phyloP scores from a whole-genome alignment of 1,139 yeast species.

The Protomyces pachydermus region DNA sequence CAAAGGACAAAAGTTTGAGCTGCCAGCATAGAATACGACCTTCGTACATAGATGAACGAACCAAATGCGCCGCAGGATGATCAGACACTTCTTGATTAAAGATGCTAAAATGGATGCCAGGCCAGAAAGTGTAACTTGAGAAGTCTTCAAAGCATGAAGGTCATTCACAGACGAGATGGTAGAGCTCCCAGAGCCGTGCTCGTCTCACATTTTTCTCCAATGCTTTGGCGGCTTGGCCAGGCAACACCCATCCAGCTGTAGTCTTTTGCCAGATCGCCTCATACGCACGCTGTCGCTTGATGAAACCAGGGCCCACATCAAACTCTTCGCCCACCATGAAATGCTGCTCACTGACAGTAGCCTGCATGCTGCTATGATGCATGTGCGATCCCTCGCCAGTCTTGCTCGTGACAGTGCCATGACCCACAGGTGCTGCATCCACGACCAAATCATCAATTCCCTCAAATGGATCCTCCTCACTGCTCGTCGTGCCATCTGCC shows the following conservation, averaged over 20 bases:
- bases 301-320: slow-evolving; percentile 43
- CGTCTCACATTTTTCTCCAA: not conserved
- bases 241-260: slow-evolving; percentile 50
- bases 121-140: not conserved
- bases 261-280: slow-evolving; percentile 50
- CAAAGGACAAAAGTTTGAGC: slow-evolving; percentile 72
- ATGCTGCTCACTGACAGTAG: slow-evolving; percentile 8
- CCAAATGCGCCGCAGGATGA: no score
- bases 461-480: slow-evolving; percentile 51
- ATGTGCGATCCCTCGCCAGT: not conserved
- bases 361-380: not conserved
- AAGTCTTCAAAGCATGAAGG: not conserved
- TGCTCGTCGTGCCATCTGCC: slow-evolving; percentile 34
- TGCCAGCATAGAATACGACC: slow-evolving; percentile 53
- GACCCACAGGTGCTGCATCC: slow-evolving; percentile 11
- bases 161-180: not conserved
- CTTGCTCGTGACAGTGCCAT: not conserved
- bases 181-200: not conserved
- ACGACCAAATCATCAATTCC: slow-evolving; percentile 47
- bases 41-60: no score
- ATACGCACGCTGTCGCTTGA: slow-evolving; percentile 48
- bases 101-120: not conserved
- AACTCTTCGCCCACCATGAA: slow-evolving; percentile 44
- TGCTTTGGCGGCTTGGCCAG: not conserved
- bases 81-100: no score